phyloP scores from a whole-genome alignment of 208 protist genomes.

The Novymonas esmeraldas region DNA sequence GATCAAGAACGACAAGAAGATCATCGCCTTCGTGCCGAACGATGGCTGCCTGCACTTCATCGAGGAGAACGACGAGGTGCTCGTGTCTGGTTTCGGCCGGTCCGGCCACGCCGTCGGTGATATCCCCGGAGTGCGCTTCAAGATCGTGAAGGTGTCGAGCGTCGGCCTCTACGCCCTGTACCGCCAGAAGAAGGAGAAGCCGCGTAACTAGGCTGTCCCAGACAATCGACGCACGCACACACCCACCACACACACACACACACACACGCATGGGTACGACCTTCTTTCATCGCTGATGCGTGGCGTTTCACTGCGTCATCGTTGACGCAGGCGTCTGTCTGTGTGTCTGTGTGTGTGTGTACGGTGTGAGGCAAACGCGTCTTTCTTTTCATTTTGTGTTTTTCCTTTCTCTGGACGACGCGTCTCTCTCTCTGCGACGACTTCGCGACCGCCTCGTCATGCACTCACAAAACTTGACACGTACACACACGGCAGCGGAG shows the following conservation, averaged over 20 bases:
- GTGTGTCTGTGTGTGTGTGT: no score
- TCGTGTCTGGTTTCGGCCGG: slow-evolving; percentile 99
- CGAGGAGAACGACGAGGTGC: slow-evolving; percentile 99
- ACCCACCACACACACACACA: neutral
- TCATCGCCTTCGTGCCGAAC: slow-evolving; percentile 99
- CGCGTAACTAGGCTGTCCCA: slow-evolving; percentile 87
- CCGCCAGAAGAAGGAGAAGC: slow-evolving; percentile 99
- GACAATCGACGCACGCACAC: neutral
- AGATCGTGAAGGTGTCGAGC: slow-evolving; percentile 99
- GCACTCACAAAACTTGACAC: no score
- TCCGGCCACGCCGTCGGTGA: slow-evolving; percentile 99
- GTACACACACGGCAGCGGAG: no score
- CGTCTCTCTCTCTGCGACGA: no score
- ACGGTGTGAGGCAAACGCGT: no score
- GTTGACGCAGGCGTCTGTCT: no score
- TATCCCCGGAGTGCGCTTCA: slow-evolving; percentile 99
- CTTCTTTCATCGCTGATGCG: neutral
- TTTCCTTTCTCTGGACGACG: no score
- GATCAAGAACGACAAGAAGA: slow-evolving; percentile 99
- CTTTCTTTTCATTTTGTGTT: no score
- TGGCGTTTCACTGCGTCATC: no score
- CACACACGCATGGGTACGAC: neutral
- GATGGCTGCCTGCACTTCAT: slow-evolving; percentile 99
- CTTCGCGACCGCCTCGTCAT: no score
- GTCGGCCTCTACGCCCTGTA: slow-evolving; percentile 98